Base-by-base conservation (phyloP, 1,284 basidiomycete species). In the Lignosus rhinocerotis region DNA sequence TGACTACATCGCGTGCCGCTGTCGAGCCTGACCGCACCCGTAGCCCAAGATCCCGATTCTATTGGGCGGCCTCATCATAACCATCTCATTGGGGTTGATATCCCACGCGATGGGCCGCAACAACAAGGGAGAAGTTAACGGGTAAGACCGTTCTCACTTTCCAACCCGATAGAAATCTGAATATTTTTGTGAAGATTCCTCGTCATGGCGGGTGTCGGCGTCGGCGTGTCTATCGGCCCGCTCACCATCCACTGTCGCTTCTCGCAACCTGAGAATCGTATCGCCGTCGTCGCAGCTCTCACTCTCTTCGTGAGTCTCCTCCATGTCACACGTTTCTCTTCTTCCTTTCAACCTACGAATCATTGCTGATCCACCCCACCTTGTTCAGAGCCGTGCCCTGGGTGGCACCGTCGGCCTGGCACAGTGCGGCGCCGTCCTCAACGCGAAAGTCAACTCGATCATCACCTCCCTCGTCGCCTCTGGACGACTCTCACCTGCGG, bases 391-490 rank as follows among this genome's bases (percentile, higher is more conserved):
- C 69, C 75, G 78, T 30, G 68, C 77, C 0, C 70, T 82, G 30
- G 81, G 82, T 32, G 81, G 81, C 16, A 82, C 80, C 1, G 66
- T 82, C 44, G 81, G 81, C 32, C 73, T 83, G 32, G 80, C 81
- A 0, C 80, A 81, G 61, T 82, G 80, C 51, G 75, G 75, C 33
- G 78, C 80, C 2, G 71, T 82, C 33, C 72, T 83, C 55, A 75
- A 76, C 61, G 70, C 73, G 19, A 81, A 76, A 67, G 80, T 79
- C 30, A 66, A 69, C 31, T 32, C 64, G 10, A 73, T 73, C 53
- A 68, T 83, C 59, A 25, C 62, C 30, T 42, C 66, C 14, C 66
- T 65, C 21, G 62, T 73, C 34, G 45, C 36, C 3, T 70, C 70
- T 1, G 75, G 71, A 32, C 56, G 61, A 6, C 59, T 79, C 56